Base-by-base conservation (phyloP, 2,329 filamentous ascomycete genomes). In the Colletotrichum zoysiae region DNA sequence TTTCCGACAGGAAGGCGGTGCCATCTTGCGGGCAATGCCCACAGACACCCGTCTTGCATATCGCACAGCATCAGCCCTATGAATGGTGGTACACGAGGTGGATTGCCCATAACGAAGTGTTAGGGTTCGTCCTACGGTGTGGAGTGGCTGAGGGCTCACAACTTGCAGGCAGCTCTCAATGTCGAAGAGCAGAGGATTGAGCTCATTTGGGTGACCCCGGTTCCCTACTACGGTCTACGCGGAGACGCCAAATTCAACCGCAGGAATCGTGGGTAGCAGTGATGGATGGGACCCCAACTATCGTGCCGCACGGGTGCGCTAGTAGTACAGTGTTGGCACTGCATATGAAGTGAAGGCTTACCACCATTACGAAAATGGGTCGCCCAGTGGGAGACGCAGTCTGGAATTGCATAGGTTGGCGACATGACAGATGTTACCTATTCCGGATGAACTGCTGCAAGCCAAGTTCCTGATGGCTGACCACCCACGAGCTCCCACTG, bases 41-140 rank as follows among this genome's bases (percentile, higher is more conserved):
- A 30, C 46, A 30, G 26, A 6, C 40, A 26, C 30, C 5, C 57
- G 42, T 46, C 48, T 23, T 62, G 6, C 40, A 16, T 26, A 48
- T 56, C 26, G 18, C 65, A 67, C 40, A 42, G 35, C 38, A n/a
- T 67, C 65, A 63, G 65, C 65, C 65, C 48, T 67, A 63, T 20
- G 50, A 11, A 12, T 14, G 38, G 7, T 20, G 50, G 42, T 44
- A 16, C 11, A 63, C 8, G 23, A 63, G 18, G 18, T 63, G 12
- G 14, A 11, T 26, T 56, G 23, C n/a, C 6, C 20, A 51, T n/a
- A 16, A 30, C 48, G n/a, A 63, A 35, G 33, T 6, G n/a, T 26
- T 53, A 23, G 14, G 5, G 20, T 40, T 11, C 12, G 53, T 48
- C 42, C 33, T 18, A n/a, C 14, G 14, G 23, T 35, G 26, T 35